Conservation (phyloP, 345 rosid genomes). For the Pistacia vera region DNA sequence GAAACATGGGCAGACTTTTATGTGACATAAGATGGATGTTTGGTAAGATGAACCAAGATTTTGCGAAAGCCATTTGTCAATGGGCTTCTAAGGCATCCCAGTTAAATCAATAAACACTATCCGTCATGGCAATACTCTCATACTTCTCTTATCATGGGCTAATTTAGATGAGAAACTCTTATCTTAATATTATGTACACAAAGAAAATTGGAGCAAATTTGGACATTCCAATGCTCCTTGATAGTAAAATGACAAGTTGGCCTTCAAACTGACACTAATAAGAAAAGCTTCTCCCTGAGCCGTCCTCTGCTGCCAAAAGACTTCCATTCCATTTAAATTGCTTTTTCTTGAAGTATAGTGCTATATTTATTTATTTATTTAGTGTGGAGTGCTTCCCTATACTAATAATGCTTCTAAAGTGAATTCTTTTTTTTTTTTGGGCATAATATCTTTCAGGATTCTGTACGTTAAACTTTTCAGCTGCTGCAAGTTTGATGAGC, state of each 20-base stretch:
- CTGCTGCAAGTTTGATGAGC: constrained; percentile 44
- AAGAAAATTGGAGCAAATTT: background rate
- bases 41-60: background rate
- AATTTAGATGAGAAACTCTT: constrained; percentile 1
- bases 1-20: background rate
- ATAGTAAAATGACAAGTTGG: background rate
- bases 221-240: background rate
- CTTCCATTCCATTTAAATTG: constrained; percentile 5
- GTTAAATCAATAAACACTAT: background rate
- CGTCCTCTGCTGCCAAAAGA: background rate
- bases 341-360: background rate
- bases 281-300: background rate
- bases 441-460: constrained; percentile 37
- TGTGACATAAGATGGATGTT: constrained; percentile 2
- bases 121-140: background rate
- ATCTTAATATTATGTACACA: background rate
- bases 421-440: constrained; percentile 1
- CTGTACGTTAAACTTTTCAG: constrained; percentile 48
- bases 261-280: background rate
- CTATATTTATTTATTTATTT: background rate
- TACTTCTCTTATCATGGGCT: background rate
- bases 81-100: background rate
- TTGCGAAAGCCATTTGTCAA: constrained; percentile 2
- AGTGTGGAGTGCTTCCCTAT: background rate
- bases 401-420: background rate